Conservation (phyloP, 2,329 filamentous ascomycete genomes). For the Hypoxylon sp. region DNA sequence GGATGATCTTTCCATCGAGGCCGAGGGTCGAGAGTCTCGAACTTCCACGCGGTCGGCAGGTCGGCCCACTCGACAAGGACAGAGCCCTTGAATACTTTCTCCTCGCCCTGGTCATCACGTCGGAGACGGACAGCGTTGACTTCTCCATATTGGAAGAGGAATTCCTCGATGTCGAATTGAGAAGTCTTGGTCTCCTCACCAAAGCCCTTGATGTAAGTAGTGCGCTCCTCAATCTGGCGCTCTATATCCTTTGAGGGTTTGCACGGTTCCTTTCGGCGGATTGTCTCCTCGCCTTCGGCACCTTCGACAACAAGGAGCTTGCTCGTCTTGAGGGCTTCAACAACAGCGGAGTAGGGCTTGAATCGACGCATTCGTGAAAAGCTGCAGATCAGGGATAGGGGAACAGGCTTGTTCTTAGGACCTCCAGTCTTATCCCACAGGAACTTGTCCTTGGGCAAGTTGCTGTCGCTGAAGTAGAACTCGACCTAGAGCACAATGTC, state of each 20-base stretch:
- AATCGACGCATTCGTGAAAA: constrained; percentile 99
- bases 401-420: constrained; percentile 83
- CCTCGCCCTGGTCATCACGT: constrained; percentile 69
- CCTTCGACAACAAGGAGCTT: constrained; percentile 80
- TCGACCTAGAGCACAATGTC: constrained; percentile 60
- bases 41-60: constrained; percentile 83
- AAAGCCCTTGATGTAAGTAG: constrained; percentile 95
- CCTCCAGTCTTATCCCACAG: constrained; percentile 85
- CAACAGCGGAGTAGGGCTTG: constrained; percentile 86
- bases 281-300: constrained; percentile 77
- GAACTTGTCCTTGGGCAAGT: constrained; percentile 86
- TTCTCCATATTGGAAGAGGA: constrained; percentile 85
- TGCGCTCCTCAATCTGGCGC: constrained; percentile 78
- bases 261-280: constrained; percentile 83
- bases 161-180: constrained; percentile 94
- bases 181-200: constrained; percentile 85
- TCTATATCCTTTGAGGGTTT: constrained; percentile 70
- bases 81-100: constrained; percentile 89
- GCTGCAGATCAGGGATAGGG: constrained; percentile 81
- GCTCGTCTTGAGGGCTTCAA: constrained; percentile 86
- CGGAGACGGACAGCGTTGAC: constrained; percentile 89
- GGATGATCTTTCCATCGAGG: constrained; percentile 88
- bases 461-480: constrained; percentile 68
- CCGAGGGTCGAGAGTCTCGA: constrained; percentile 83
- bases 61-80: constrained; percentile 94